Base-by-base conservation (phyloP, 1,284 basidiomycete species). In the Boletus sp. region DNA sequence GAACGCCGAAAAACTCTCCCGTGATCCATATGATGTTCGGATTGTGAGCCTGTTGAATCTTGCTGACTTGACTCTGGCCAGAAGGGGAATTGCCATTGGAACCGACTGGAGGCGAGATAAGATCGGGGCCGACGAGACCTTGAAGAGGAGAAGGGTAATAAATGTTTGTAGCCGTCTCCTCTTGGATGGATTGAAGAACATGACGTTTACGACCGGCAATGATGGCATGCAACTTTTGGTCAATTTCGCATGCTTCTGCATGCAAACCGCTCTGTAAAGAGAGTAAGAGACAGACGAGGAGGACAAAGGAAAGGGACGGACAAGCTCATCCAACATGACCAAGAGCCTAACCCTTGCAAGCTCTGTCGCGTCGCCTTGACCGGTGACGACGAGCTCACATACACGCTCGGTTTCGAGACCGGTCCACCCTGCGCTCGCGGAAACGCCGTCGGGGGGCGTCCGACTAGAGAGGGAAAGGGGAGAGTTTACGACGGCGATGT, bases 101-200 rank as follows among this genome's bases (percentile, higher is more conserved):
- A 17, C 67, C 50, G 30, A 71, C 61, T 9, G 71, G 65, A 23
- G 72, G 56, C 12, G 58, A 59, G 26, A 67, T 65, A 23, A 72
- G 58, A 49, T 87, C 83, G 17, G 81, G 76, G 19, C 85, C 86
- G 40, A 94, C 76, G 17, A 94, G 80, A 40, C 91, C 92, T 56
- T 94, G 88, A 45, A 98, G 74, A 36, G 93, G 86, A 5, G 92
- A 91, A 25, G 95, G 93, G 55, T 92, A 79, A 69, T 98, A 99
- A 52, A 99, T 91, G 65, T 95, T 99, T 49, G 95, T 97, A 0
- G 86, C 94, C 0, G 95, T 98, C 69, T 98, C 94, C 69, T 98
- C 94, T 67, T 97, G 92, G 49, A 99, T 96, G 7, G 86, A 79
- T 69, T 98, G 95, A 35, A 99, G 75, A 20, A 88, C 78, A 49